A percentile compares a stretch with the other conserved stretches of the same genome.
These are phyloP conservation scores for Penicillium capsulatum DNA, from an alignment of 2,329 filamentous ascomycete genomes.

Conservation along the genomic window DNA sequence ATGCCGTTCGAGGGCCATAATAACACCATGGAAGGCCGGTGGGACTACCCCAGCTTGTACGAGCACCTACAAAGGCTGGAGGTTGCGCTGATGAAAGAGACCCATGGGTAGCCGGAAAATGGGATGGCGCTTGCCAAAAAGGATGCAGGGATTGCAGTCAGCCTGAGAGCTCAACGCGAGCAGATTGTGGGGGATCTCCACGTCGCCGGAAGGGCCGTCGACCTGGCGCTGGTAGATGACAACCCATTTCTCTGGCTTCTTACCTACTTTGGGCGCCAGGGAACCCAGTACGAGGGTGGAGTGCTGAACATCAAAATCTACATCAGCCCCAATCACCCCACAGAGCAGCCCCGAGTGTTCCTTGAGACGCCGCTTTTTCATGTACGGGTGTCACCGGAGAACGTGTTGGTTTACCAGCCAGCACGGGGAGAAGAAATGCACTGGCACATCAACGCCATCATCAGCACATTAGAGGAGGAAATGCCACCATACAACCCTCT, in stretches of 20 bases:
- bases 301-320: slow-evolving; percentile 76
- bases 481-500: slow-evolving; percentile 84
- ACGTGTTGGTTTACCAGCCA: slow-evolving; percentile 77
- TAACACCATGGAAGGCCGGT: slow-evolving; percentile 83
- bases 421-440: slow-evolving; percentile 69
- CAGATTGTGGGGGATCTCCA: slow-evolving; percentile 72
- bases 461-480: slow-evolving; percentile 80
- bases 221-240: slow-evolving; percentile 68
- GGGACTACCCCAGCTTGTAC: slow-evolving; percentile 73
- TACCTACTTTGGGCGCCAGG: slow-evolving; percentile 84
- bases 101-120: slow-evolving; percentile 64
- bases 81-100: slow-evolving; percentile 66
- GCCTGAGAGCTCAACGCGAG: slow-evolving; percentile 77
- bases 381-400: slow-evolving; percentile 74
- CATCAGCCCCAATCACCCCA: slow-evolving; percentile 80
- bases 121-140: slow-evolving; percentile 60
- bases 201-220: slow-evolving; percentile 65
- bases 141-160: slow-evolving; percentile 72
- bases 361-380: slow-evolving; percentile 83
- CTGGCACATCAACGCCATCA: slow-evolving; percentile 78
- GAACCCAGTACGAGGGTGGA: slow-evolving; percentile 90
- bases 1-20: slow-evolving; percentile 81
- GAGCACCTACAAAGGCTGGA: slow-evolving; percentile 66
- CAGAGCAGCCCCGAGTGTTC: slow-evolving; percentile 78
- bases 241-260: slow-evolving; percentile 89